Percentiles rank a stretch among this genome's conserved stretches.
Evolutionary conservation across 2,329 filamentous ascomycete genomes (phyloP).

Genomic region (Didymella glomerata): DNA sequence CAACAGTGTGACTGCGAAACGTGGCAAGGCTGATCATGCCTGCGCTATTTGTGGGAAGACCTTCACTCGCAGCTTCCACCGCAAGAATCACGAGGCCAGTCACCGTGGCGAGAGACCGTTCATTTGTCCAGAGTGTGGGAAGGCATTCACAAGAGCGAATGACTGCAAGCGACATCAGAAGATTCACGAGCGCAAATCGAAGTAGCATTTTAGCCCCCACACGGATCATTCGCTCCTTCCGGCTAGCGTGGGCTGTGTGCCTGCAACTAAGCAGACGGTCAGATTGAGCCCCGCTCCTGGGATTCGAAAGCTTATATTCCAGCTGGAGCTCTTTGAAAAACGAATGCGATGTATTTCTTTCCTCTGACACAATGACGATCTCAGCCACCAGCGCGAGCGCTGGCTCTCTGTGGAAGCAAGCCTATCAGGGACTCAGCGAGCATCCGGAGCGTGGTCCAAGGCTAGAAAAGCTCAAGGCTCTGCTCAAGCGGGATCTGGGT

Average conservation of each 20-base stretch:
- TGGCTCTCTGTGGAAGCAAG: slow-evolving; percentile 26
- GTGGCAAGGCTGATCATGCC: slow-evolving; percentile 31
- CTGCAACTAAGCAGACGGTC: slow-evolving; percentile 7
- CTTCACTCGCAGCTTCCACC: slow-evolving; percentile 52
- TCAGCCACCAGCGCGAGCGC: neutral
- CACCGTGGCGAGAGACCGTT: slow-evolving; percentile 45
- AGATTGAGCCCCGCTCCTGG: slow-evolving; percentile 9
- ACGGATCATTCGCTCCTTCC: slow-evolving; percentile 1
- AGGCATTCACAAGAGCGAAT: slow-evolving; percentile 37
- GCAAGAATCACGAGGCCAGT: slow-evolving; percentile 48
- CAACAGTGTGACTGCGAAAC: slow-evolving; percentile 18
- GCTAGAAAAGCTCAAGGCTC: slow-evolving; percentile 24
- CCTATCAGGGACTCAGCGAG: slow-evolving; percentile 23
- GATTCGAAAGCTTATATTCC: neutral
- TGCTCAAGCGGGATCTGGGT: slow-evolving; percentile 25
- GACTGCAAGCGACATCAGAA: slow-evolving; percentile 38
- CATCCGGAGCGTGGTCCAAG: slow-evolving; percentile 25
- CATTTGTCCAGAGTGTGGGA: slow-evolving; percentile 40
- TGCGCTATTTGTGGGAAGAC: slow-evolving; percentile 51
- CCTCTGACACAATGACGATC: slow-evolving; percentile 7
- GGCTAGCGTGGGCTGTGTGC: slow-evolving; percentile 18
- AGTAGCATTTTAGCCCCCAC: slow-evolving; percentile 11
- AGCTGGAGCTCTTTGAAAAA: neutral
- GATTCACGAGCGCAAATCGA: slow-evolving; percentile 28
- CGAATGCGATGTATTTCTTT: neutral